These are phyloP conservation scores for Gastrolobium bilobum DNA, from an alignment of 306 rosid species.

Conservation along the genomic window DNA sequence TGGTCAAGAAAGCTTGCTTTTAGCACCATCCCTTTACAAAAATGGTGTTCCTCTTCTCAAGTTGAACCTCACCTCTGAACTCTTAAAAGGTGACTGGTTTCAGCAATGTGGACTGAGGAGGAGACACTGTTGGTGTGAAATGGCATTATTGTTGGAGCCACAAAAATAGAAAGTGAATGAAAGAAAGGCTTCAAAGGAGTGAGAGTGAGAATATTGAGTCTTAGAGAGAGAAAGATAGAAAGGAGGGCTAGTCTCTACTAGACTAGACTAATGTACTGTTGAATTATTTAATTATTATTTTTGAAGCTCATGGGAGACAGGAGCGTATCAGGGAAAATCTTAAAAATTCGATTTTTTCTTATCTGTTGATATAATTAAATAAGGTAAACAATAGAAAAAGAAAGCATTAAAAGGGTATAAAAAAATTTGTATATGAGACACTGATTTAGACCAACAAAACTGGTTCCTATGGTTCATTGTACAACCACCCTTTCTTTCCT, in stretches of 20 bases:
- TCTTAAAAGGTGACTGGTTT: not conserved
- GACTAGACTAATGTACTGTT: not conserved
- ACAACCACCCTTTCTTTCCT: conserved; percentile 49
- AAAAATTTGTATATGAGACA: not conserved
- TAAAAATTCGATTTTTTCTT: conserved; percentile 66
- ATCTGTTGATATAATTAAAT: conserved; percentile 48
- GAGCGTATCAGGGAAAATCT: conserved; percentile 79
- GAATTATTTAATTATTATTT: not conserved
- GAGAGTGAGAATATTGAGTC: not conserved
- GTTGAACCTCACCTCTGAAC: conserved; percentile 25
- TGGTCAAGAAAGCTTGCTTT: not conserved
- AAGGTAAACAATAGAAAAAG: conserved; percentile 31
- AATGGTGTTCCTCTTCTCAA: conserved; percentile 15
- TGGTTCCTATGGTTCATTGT: conserved; percentile 50
- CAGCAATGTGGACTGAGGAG: not conserved
- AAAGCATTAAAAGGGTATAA: conserved; percentile 28
- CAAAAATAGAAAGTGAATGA: not conserved
- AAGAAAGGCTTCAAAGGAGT: not conserved
- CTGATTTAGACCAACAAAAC: conserved; percentile 51
- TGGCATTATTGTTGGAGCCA: conserved; percentile 52
- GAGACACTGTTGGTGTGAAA: conserved; percentile 42
- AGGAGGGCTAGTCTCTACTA: not conserved
- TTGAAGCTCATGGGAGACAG: conserved; percentile 64
- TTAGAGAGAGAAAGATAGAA: conserved; percentile 10
- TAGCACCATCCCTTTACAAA: not conserved